Evolutionary conservation across 306 rosid genomes (phyloP), one percentile per base, ranked within the genome.

Genomic region (Glycine tomentella): DNA sequence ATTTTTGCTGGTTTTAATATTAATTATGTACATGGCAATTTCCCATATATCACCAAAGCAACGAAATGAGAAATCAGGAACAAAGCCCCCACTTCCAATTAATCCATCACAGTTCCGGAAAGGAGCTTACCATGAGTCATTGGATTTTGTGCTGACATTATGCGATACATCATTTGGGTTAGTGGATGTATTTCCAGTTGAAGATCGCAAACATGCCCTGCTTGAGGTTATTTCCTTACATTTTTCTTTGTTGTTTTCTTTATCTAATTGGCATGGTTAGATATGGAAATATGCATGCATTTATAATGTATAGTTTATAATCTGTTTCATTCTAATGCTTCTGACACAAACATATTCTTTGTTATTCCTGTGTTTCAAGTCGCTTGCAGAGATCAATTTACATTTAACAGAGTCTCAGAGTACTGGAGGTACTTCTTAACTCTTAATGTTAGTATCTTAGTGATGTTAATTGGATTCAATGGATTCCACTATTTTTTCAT

Each of bases 111-210:
- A 87, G 74, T 88, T 83, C 80, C 90, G 97, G 52, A 94, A 91
- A 88, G 93, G 97, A 56, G 93, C 98, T 78, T 92, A 94, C 85
- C 89, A 91, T 0, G 93, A 93, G 78, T 94, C 98, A 9, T 82
- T 94, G 85, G 97, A 94, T 72, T 91, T 94, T 77, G 98, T 94
- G 86, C 97, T 75, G 83, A 82, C 98, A 66, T 81, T 94, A 78
- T 94, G 98, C 65, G 97, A 92, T 77, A 94, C 90, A 17, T 94
- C 98, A 58, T 92, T 90, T 88, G 97, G 97, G 72, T 88, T 94
- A 83, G 98, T 94, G 84, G 98, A 94, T 84, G 88, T 94, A 80
- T 94, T 92, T 90, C 97, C 98, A 75, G 71, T 91, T 86, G 97
- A 94, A 88, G 97, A 94, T 85, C 98, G 98, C 74, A 94, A 91